These are phyloP conservation scores for Balamuthia mandrillaris DNA, from an alignment of 208 protist species.

Conservation along the genomic window DNA sequence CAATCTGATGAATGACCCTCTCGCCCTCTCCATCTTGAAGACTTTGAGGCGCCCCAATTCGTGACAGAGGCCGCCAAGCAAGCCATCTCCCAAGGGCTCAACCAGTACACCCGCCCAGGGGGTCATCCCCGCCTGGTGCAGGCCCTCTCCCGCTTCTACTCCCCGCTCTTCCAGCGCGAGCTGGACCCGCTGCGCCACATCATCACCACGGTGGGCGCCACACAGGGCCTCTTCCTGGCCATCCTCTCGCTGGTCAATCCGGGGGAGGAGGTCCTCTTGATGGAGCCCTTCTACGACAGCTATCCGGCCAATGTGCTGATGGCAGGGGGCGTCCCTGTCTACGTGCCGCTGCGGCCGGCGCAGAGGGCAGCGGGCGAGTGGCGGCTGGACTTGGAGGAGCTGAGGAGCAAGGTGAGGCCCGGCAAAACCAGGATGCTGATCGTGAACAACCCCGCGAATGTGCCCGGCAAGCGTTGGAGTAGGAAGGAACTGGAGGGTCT, in stretches of 20 bases:
- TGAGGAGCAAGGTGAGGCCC: slow-evolving; percentile 68
- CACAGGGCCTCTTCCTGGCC: slow-evolving; percentile 75
- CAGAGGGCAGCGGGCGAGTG: slow-evolving; percentile 29
- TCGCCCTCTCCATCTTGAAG: background rate
- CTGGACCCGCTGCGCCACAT: slow-evolving; percentile 63
- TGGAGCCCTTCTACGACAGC: slow-evolving; percentile 88
- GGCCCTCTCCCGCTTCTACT: slow-evolving; percentile 72
- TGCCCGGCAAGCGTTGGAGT: slow-evolving; percentile 69
- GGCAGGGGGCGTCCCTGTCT: slow-evolving; percentile 73
- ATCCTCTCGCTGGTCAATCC: slow-evolving; percentile 79
- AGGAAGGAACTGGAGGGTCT: slow-evolving; percentile 72
- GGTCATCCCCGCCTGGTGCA: slow-evolving; percentile 76
- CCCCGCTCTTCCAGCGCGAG: slow-evolving; percentile 62
- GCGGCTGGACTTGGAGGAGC: slow-evolving; percentile 56
- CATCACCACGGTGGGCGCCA: slow-evolving; percentile 78
- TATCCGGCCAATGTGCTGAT: slow-evolving; percentile 70
- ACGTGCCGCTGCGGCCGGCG: slow-evolving; percentile 69
- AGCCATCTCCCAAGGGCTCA: slow-evolving; percentile 40
- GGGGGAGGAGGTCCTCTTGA: slow-evolving; percentile 85
- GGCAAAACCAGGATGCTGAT: slow-evolving; percentile 82
- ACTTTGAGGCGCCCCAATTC: slow-evolving; percentile 75
- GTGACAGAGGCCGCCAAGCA: slow-evolving; percentile 71
- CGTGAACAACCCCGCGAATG: slow-evolving; percentile 89
- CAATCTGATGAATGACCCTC: background rate
- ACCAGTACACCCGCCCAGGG: slow-evolving; percentile 79